These are phyloP conservation scores for Epichloe typhina DNA, from an alignment of 2,329 filamentous ascomycete species.

Conservation along the genomic window DNA sequence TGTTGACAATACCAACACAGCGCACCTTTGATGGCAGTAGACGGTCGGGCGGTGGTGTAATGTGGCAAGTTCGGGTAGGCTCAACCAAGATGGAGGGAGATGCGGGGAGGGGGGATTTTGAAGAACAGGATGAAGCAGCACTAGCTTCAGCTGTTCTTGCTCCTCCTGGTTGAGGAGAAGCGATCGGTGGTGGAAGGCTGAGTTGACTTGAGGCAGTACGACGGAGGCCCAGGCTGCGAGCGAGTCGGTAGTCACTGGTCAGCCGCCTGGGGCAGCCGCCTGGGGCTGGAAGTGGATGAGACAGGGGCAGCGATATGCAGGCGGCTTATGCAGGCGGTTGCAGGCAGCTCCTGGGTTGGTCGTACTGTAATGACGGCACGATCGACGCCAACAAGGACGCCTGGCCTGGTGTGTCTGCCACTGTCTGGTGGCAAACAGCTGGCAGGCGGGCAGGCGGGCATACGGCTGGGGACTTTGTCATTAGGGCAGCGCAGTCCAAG, in stretches of 20 bases:
- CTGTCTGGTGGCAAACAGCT: no score
- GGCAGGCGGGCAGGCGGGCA: no score
- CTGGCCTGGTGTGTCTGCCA: no score
- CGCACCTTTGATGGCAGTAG: neutral
- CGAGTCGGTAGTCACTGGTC: neutral
- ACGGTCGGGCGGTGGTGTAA: neutral
- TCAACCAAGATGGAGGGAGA: neutral
- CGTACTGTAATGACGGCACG: no score
- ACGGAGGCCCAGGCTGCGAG: neutral
- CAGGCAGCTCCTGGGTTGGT: no score
- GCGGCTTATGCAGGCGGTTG: neutral
- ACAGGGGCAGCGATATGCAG: neutral
- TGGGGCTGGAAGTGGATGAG: neutral
- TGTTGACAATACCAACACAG: neutral
- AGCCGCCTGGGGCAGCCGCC: neutral
- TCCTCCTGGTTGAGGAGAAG: neutral
- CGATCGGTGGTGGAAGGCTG: neutral
- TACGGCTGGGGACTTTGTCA: no score
- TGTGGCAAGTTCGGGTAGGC: neutral
- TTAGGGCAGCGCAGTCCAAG: no score
- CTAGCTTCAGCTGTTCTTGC: neutral
- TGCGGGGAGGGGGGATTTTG: neutral
- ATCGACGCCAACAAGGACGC: no score
- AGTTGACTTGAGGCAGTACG: neutral
- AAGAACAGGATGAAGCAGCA: neutral